Percentiles rank a stretch among this genome's conserved stretches.
Conservation (phyloP, 768 basidiomycete species). For the Lactarius hatsudake region DNA sequence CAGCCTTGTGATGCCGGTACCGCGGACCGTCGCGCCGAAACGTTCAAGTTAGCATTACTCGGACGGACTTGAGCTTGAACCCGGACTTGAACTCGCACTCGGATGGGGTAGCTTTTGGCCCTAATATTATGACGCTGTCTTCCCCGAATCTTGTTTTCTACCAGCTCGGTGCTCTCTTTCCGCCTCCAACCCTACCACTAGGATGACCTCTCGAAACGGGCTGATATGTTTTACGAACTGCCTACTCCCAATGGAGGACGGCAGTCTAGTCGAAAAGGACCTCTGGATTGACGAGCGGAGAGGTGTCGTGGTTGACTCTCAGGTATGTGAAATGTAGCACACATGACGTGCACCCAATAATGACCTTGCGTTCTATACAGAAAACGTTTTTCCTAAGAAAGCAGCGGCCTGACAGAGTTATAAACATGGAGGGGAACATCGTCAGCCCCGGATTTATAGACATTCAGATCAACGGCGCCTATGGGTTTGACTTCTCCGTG, state of each 20-base stretch:
- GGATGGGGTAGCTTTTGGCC: background rate
- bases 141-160: background rate
- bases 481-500: constrained; percentile 84
- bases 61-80: background rate
- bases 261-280: constrained; percentile 67
- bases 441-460: constrained; percentile 86
- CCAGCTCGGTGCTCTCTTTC: background rate
- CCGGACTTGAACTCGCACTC: background rate
- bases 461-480: constrained; percentile 88
- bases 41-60: background rate
- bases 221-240: constrained; percentile 89
- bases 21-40: background rate
- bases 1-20: background rate
- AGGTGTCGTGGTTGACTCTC: constrained; percentile 74
- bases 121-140: constrained; percentile 4
- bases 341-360: background rate
- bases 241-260: constrained; percentile 75
- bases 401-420: constrained; percentile 56
- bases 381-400: constrained; percentile 62
- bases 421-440: constrained; percentile 76
- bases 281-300: constrained; percentile 77
- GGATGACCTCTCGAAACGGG: constrained; percentile 50
- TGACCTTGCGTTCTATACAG: constrained; percentile 37
- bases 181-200: background rate
- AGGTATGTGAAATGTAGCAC: constrained; percentile 40